Evolutionary conservation across 2,329 filamentous ascomycete species (phyloP).

Genomic region (Alternaria sp.): DNA sequence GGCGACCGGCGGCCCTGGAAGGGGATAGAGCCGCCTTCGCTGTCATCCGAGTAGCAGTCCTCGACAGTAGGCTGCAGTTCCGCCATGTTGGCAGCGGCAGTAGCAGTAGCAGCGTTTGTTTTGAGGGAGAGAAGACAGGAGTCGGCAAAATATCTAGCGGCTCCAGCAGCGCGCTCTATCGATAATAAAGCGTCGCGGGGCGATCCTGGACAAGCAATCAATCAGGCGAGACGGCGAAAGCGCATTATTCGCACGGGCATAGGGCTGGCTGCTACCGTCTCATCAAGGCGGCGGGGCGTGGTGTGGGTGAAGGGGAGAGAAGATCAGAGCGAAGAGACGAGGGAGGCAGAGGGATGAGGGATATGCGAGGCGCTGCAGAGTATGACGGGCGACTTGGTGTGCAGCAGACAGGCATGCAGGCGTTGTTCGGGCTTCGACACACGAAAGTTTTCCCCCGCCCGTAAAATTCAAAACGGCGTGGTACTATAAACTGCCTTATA

Average conservation of each 20-base stretch:
- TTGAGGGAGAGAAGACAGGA: conserved; percentile 10
- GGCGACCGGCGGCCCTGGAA: conserved; percentile 52
- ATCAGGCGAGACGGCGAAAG: conserved; percentile 26
- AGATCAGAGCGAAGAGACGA: neutral
- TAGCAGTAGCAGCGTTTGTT: neutral
- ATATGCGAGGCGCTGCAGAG: conserved; percentile 19
- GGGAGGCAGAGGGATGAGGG: conserved; percentile 17
- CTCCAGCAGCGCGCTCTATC: conserved; percentile 20
- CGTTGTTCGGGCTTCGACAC: conserved; percentile 32
- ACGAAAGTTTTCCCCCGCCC: conserved; percentile 24
- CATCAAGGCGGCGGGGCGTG: conserved; percentile 9
- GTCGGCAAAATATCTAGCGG: conserved; percentile 28
- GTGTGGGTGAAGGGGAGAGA: neutral
- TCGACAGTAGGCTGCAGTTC: conserved; percentile 40
- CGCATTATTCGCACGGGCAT: conserved; percentile 13
- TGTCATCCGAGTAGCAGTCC: conserved; percentile 52
- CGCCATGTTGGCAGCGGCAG: conserved; percentile 27
- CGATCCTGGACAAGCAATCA: conserved; percentile 23
- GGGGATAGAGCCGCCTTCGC: conserved; percentile 26
- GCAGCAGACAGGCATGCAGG: conserved; percentile 25
- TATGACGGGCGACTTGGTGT: conserved; percentile 16
- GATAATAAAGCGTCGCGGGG: conserved; percentile 23
- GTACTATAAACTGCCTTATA: conserved; percentile 22
- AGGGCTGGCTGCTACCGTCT: conserved; percentile 13
- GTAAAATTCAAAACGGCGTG: conserved; percentile 33